phyloP scores from a whole-genome alignment of 2,329 filamentous ascomycete genomes.

The Coleophoma cylindrospora region DNA sequence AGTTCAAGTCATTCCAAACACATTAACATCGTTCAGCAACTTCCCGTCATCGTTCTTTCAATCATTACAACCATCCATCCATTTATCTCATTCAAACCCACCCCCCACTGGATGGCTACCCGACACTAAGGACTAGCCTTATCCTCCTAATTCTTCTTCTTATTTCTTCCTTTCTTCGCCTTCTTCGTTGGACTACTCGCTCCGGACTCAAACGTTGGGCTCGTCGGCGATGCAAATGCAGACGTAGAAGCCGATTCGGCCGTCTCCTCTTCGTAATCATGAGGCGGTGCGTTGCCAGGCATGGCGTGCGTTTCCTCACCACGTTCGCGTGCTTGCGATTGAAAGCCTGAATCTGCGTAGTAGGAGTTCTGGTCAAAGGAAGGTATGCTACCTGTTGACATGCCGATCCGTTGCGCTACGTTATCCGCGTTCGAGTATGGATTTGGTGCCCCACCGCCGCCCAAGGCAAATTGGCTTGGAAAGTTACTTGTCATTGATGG shows the following conservation, averaged over 20 bases:
- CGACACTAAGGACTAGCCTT: neutral
- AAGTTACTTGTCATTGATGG: neutral
- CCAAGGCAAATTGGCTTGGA: neutral
- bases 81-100: too few species aligned
- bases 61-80: too few species aligned
- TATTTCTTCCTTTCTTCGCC: constrained; percentile 12
- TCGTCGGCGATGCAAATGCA: constrained; percentile 2
- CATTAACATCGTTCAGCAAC: too few species aligned
- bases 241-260: constrained; percentile 4
- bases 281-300: neutral
- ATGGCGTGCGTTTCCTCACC: neutral
- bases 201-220: neutral
- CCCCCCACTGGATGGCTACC: too few species aligned
- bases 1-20: too few species aligned
- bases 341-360: neutral
- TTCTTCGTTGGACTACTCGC: neutral
- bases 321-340: neutral
- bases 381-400: too few species aligned
- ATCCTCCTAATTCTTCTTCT: constrained; percentile 9
- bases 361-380: neutral
- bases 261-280: constrained; percentile 1
- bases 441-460: neutral
- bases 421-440: neutral
- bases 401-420: too few species aligned
- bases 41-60: too few species aligned